Base-by-base conservation (phyloP, 306 rosid genomes). In the Corylus heterophylla region DNA sequence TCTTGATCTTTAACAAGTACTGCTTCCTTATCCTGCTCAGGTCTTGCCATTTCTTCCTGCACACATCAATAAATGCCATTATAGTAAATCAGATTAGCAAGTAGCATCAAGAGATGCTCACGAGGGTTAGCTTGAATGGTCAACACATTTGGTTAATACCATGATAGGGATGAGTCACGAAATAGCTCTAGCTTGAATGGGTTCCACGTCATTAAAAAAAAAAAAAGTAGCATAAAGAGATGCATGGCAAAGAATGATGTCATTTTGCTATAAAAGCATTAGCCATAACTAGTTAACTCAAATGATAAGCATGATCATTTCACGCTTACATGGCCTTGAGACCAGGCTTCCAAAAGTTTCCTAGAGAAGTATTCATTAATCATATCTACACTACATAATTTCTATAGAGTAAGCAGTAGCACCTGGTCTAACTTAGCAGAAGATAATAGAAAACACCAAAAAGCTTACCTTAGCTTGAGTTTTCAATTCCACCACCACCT, bases 41-140 rank as follows among this genome's bases (percentile, higher is more conserved):
- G 20, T 87, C 75, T 84, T 35, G 79, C 76, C 45, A 55, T 83
- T 81, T 79, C 91, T 66, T 83, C 88, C 98, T 92, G 84, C 80
- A 71, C 75, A 80, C 75, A 75, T 44, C 71, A 56, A 63, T 25
- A 68, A 29, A 27, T 62, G 2, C 29, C 22, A 73, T 16, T 66
- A 39, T 17, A 8, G 25, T 17, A 17, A 1, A 67, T 67, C 49
- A 18, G 72, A 27, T 44, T 67, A n/a, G 14, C 27, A 1, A 42
- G 27, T 18, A 4, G 72, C 27, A 67, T 67, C 72, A 39, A 5
- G 72, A 67, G 7, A 17, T 31, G 14, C 50, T 4, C 10, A 13
- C 44, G 44, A 4, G 44, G 44, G 6, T 39, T 1, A 39, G 6
- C 44, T 39, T 5, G 6, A 39, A 39, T 39, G 5, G 44, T 39